These are phyloP conservation scores for Kodamaea restingae DNA, from an alignment of 805 yeast genomes.

Conservation along the genomic window DNA sequence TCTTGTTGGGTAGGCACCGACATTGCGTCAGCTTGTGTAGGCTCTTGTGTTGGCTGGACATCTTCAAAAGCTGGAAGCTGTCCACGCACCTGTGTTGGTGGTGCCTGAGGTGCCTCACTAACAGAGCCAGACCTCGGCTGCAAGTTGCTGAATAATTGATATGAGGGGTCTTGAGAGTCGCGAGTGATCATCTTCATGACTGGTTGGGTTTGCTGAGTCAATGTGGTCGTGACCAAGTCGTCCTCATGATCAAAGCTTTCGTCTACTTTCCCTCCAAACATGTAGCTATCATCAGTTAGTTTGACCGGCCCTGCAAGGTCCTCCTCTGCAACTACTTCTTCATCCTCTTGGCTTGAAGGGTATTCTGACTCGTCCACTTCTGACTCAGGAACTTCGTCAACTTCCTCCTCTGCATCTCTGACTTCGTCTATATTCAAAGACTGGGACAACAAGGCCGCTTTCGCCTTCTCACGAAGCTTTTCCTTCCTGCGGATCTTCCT, in stretches of 20 bases:
- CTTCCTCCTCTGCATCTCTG: constrained; percentile 14
- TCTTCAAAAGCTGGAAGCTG: constrained; percentile 23
- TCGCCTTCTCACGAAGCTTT: constrained; percentile 35
- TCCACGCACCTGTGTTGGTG: constrained; percentile 8
- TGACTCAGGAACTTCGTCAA: constrained; percentile 17
- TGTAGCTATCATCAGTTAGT: constrained; percentile 24
- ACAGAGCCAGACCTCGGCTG: constrained; percentile 18
- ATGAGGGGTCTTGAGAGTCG: constrained; percentile 5
- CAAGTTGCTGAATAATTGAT: constrained; percentile 27
- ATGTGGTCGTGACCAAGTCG: constrained; percentile 16
- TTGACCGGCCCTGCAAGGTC: constrained; percentile 6
- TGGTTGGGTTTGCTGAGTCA: constrained; percentile 7
- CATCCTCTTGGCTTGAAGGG: constrained; percentile 15
- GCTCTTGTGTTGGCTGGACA: constrained; percentile 4
- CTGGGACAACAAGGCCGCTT: constrained; percentile 25
- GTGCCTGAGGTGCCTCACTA: constrained; percentile 9
- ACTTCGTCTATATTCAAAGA: constrained; percentile 8
- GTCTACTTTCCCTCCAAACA: constrained; percentile 22
- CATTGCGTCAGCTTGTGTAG: constrained; percentile 3
- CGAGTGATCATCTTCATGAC: constrained; percentile 1
- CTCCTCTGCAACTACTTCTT: constrained; percentile 10
- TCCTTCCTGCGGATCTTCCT: constrained; percentile 43
- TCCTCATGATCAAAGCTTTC: constrained; percentile 8
- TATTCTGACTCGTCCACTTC: constrained; percentile 18
- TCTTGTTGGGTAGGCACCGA: constrained; percentile 1